These are phyloP conservation scores for Globisporangium echinulatum DNA, from an alignment of 352 stramenopile genomes.

Conservation along the genomic window DNA sequence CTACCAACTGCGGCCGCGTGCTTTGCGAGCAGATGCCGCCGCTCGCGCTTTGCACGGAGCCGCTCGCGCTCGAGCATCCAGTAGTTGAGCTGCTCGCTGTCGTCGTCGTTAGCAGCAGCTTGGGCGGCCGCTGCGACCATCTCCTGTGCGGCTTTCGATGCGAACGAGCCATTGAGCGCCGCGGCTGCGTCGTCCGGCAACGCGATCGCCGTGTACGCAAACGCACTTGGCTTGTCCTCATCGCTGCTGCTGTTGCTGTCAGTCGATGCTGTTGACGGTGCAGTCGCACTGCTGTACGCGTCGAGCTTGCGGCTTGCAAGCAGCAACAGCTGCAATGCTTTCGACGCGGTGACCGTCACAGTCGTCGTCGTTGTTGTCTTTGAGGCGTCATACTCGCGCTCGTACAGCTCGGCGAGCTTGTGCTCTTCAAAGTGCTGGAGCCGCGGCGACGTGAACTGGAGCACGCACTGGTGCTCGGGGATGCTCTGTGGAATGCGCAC, in stretches of 20 bases:
- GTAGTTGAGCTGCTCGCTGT: slow-evolving; percentile 46
- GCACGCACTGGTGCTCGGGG: slow-evolving; percentile 60
- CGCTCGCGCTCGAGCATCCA: slow-evolving; percentile 71
- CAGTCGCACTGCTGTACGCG: neutral
- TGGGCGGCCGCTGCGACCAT: slow-evolving; percentile 17
- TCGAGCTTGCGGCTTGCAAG: slow-evolving; percentile 14
- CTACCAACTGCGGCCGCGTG: neutral
- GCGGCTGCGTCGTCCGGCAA: neutral
- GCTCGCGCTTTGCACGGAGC: slow-evolving; percentile 22
- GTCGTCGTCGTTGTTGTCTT: slow-evolving; percentile 4
- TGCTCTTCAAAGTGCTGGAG: slow-evolving; percentile 15
- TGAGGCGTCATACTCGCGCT: slow-evolving; percentile 1
- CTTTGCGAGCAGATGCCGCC: slow-evolving; percentile 11
- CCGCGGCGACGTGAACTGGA: slow-evolving; percentile 48
- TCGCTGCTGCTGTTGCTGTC: slow-evolving; percentile 4
- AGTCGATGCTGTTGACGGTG: neutral
- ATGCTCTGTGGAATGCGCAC: slow-evolving; percentile 74
- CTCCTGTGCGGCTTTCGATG: slow-evolving; percentile 11
- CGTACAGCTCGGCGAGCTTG: slow-evolving; percentile 17
- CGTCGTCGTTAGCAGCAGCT: slow-evolving; percentile 11
- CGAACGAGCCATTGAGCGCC: slow-evolving; percentile 11
- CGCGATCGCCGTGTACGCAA: neutral
- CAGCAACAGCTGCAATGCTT: slow-evolving; percentile 13
- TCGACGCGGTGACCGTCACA: slow-evolving; percentile 19
- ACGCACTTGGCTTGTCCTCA: neutral